Conservation (phyloP, 805 yeast genomes). For the Sugiyamaella americana region DNA sequence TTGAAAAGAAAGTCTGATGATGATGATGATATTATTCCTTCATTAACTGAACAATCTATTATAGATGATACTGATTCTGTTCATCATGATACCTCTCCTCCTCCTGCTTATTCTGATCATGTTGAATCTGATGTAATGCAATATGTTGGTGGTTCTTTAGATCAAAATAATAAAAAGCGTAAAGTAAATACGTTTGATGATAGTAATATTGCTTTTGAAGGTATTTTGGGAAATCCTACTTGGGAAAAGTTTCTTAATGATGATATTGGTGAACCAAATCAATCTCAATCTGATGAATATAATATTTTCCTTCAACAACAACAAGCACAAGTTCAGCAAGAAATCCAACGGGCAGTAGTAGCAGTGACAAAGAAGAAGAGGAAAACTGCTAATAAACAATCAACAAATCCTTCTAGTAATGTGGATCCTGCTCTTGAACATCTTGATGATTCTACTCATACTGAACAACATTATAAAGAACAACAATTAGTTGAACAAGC, state of each 20-base stretch:
- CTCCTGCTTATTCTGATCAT: conserved; percentile 9
- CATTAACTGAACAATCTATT: neutral
- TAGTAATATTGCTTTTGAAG: conserved; percentile 5
- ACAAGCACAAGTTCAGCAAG: neutral
- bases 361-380: conserved; percentile 3
- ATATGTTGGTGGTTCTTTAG: conserved; percentile 61
- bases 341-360: neutral
- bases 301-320: conserved; percentile 3
- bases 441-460: conserved; percentile 33
- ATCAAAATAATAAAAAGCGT: conserved; percentile 26
- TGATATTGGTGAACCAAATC: conserved; percentile 15
- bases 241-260: conserved; percentile 22
- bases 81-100: neutral
- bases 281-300: conserved; percentile 13
- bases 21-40: neutral
- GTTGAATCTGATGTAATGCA: conserved; percentile 55
- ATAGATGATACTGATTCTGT: neutral
- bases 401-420: conserved; percentile 30
- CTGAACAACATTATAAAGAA: conserved; percentile 4
- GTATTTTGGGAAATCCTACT: conserved; percentile 10
- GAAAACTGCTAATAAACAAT: conserved; percentile 39
- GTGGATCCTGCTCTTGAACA: conserved; percentile 58
- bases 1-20: conserved; percentile 3
- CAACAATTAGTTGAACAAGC: conserved; percentile 18
- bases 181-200: conserved; percentile 19